Base-by-base conservation (phyloP, 225 moss, liverwort and hornwort genomes). In the Antitrichia curtipendula region DNA sequence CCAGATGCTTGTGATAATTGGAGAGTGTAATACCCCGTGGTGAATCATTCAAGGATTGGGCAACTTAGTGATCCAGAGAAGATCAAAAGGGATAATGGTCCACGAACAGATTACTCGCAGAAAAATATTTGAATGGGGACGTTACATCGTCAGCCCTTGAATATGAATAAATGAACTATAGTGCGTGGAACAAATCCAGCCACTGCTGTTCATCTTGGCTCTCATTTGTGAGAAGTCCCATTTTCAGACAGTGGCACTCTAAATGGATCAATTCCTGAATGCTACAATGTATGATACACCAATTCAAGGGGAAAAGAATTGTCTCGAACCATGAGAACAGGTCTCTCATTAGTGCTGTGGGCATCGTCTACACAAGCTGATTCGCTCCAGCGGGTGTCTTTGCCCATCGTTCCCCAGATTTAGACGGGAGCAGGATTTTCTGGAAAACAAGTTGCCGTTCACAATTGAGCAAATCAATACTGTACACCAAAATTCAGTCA, bases 401-500 rank as follows among this genome's bases (percentile, higher is more conserved):
- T 31, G 92, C 90, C 90, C 92, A 94, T 21, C 90, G 86, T 74
- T 85, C 91, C 62, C 94, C 79, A 61, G 91, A 88, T 71, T 79
- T 85, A 15, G 92, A 92, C 29, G 93, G 93, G 91, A 92, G 91
- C 64, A 93, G 89, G 80, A 92, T 93, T 50, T 91, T 94, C 45
- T 91, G 93, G 50, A 94, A 95, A 34, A 84, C 91, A 57, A 96
- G 82, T 34, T 91, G 89, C 54, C 92, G 91, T 61, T 94, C 93
- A 87, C 95, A 95, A 12, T n/a, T 77, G 38, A 77, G 54, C 16
- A 54, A 23, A 76, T 76, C 76, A 76, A 52, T 20, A 8, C 23
- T 76, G 23, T 3, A 15, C 36, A 76, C 52, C 53, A 9, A 36
- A 34, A 14, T 53, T 36, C 53, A 53, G 16, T 3, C 24, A 76